Conservation (phyloP, 1,284 basidiomycete species). For the Mycena sp. region DNA sequence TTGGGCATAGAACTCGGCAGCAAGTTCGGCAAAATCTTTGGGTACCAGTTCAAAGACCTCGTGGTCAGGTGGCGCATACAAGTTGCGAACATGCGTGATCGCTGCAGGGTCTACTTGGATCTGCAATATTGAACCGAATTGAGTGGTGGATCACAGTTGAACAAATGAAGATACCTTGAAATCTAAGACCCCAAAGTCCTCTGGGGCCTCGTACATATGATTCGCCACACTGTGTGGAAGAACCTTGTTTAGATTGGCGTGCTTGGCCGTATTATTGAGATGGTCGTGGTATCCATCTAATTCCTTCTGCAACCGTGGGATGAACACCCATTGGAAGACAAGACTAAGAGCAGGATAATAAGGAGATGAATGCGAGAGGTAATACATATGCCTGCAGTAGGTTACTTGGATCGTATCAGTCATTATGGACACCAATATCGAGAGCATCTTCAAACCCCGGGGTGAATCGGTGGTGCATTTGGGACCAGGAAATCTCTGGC, state of each 20-base stretch:
- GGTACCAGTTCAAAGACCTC: constrained; percentile 30
- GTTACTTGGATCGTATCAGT: constrained; percentile 42
- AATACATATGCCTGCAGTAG: constrained; percentile 42
- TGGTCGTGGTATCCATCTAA: constrained; percentile 38
- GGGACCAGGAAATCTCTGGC: too few relatives aligned
- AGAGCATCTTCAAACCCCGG: constrained; percentile 42
- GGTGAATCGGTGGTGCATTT: constrained; percentile 32
- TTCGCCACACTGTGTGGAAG: constrained; percentile 42
- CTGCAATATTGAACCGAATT: background rate
- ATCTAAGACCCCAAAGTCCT: constrained; percentile 1
- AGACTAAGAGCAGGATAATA: constrained; percentile 33
- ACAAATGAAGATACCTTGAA: background rate
- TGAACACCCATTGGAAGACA: constrained; percentile 47
- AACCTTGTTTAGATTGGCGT: constrained; percentile 40
- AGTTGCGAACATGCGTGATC: background rate
- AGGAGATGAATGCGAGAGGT: background rate
- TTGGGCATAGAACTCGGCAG: constrained; percentile 11
- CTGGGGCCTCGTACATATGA: background rate
- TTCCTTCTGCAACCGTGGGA: constrained; percentile 49
- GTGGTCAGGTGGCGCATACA: constrained; percentile 29
- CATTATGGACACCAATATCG: constrained; percentile 39
- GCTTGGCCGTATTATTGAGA: constrained; percentile 35
- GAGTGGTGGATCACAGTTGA: too few relatives aligned
- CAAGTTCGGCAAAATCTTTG: constrained; percentile 8
- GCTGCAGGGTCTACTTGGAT: background rate